Evolutionary conservation across 768 basidiomycete species (phyloP).

Genomic region (Russula griseocarnosa): DNA sequence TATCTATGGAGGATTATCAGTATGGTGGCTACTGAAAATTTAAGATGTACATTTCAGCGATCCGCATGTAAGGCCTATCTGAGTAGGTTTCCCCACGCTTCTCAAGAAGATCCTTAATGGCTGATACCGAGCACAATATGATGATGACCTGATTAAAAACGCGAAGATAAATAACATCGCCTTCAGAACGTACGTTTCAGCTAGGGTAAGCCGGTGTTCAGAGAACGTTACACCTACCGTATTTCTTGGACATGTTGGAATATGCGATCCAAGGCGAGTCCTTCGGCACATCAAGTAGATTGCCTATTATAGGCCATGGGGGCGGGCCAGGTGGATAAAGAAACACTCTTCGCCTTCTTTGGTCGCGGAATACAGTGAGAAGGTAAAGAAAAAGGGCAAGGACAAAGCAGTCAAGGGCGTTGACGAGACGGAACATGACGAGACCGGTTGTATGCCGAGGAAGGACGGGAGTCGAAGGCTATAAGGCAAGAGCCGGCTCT

Average conservation of each 20-base stretch:
- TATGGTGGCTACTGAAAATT: neutral
- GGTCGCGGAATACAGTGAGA: neutral
- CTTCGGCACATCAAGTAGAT: constrained; percentile 14
- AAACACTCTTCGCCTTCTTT: neutral
- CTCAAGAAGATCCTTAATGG: constrained; percentile 20
- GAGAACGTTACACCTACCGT: constrained; percentile 7
- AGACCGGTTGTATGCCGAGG: neutral
- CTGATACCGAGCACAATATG: neutral
- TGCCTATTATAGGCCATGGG: constrained; percentile 8
- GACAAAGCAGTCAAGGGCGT: neutral
- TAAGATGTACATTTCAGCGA: neutral
- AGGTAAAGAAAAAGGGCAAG: neutral
- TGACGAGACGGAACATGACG: neutral
- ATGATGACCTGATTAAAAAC: constrained; percentile 3
- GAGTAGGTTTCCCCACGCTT: constrained; percentile 13
- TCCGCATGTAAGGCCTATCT: neutral
- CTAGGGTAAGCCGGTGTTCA: too few relatives aligned
- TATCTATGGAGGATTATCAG: neutral
- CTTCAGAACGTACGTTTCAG: constrained; percentile 1
- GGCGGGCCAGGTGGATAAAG: constrained; percentile 11
- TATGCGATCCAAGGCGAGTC: neutral
- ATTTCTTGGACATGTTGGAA: constrained; percentile 7
- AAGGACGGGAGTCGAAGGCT: neutral
- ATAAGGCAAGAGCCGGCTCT: neutral
- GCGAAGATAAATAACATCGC: constrained; percentile 11